Evolutionary conservation across 768 basidiomycete genomes (phyloP).

Genomic region (Pluteus cervinus): DNA sequence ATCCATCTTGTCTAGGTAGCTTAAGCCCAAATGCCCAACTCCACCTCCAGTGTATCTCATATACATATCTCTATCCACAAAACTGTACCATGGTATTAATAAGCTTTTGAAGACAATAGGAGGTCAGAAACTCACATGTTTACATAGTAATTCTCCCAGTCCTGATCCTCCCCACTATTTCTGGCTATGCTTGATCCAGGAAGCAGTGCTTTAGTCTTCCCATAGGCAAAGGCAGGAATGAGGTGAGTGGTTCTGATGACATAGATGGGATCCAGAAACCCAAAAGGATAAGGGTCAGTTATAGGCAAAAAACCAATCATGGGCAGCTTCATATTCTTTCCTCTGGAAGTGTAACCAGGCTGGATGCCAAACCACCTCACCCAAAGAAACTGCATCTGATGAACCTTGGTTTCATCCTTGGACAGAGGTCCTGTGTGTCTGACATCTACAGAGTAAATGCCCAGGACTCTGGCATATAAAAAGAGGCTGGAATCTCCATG

Average conservation of each 20-base stretch:
- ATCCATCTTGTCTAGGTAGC: no score
- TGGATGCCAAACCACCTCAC: slow-evolving; percentile 19
- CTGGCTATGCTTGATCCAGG: no score
- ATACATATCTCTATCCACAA: no score
- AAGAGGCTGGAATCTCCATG: slow-evolving; percentile 15
- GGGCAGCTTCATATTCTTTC: slow-evolving; percentile 16
- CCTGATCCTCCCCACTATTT: no score
- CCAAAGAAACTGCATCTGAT: slow-evolving; percentile 22
- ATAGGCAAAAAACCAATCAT: slow-evolving; percentile 24
- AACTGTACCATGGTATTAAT: no score
- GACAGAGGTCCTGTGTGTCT: slow-evolving; percentile 7
- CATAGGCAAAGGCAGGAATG: slow-evolving; percentile 27
- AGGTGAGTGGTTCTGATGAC: slow-evolving; percentile 33
- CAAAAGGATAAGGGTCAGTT: slow-evolving; percentile 24
- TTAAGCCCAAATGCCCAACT: no score
- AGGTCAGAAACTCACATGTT: no score
- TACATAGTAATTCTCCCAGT: no score
- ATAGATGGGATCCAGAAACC: slow-evolving; percentile 36
- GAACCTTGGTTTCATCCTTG: slow-evolving; percentile 7
- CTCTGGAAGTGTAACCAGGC: slow-evolving; percentile 11
- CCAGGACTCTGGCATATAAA: slow-evolving; percentile 22
- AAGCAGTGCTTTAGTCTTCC: slow-evolving; percentile 11
- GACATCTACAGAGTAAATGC: slow-evolving; percentile 20
- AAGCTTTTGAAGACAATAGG: no score
- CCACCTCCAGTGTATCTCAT: no score